These are phyloP conservation scores for Annulohypoxylon maeteangense DNA, from an alignment of 495 filamentous ascomycete species.

Conservation along the genomic window DNA sequence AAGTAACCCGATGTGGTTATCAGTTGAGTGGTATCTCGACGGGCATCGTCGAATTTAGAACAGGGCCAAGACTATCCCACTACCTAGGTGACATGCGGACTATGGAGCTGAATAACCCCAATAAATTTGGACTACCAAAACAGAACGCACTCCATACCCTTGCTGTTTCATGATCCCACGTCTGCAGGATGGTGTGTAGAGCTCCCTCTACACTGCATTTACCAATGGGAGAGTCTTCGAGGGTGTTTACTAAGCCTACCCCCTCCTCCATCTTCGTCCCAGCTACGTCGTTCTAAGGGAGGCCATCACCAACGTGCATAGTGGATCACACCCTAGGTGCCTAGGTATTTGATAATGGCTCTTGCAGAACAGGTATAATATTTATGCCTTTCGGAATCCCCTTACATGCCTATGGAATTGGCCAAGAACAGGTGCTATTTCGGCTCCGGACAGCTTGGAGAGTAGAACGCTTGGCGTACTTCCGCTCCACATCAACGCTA, in stretches of 20 bases:
- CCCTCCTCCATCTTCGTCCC: slow-evolving; percentile 13
- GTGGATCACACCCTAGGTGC: slow-evolving; percentile 19
- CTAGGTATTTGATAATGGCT: slow-evolving; percentile 6
- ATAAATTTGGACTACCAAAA: slow-evolving; percentile 2
- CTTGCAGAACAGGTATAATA: slow-evolving; percentile 7
- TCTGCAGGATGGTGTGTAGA: slow-evolving; percentile 36
- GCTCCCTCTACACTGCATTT: slow-evolving; percentile 30
- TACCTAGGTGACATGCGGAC: slow-evolving; percentile 21
- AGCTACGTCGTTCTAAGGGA: slow-evolving; percentile 22
- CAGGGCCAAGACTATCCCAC: background rate
- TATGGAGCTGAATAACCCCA: slow-evolving; percentile 32
- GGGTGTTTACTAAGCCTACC: slow-evolving; percentile 16
- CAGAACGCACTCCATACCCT: slow-evolving; percentile 26
- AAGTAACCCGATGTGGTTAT: background rate
- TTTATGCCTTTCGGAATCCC: background rate
- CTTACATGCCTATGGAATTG: background rate
- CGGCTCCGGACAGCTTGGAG: slow-evolving; percentile 6
- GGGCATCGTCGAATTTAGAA: background rate
- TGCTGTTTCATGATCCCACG: slow-evolving; percentile 39
- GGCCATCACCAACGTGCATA: slow-evolving; percentile 26
- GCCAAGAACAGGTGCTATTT: slow-evolving; percentile 2
- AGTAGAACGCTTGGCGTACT: slow-evolving; percentile 3
- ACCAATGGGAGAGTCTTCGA: slow-evolving; percentile 22
- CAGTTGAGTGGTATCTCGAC: slow-evolving; percentile 3
- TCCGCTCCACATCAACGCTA: slow-evolving; percentile 14